Evolutionary conservation across 208 protist genomes (phyloP), one percentile per base, ranked within the genome.

Genomic region (Acanthamoeba lenticulata): DNA sequence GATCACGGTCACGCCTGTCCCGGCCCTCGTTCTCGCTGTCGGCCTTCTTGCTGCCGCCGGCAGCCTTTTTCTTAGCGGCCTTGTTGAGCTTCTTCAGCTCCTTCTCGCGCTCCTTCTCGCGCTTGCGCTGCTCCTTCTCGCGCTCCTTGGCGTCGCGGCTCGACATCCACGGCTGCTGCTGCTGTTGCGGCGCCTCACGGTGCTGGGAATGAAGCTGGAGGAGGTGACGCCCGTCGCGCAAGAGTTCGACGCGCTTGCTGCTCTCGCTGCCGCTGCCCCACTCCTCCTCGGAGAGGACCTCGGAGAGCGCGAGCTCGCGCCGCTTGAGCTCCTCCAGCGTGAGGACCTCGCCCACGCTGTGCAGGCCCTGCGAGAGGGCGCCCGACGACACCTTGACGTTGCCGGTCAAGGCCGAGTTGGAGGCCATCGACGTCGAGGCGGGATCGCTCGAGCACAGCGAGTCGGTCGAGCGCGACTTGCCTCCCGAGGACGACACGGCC

Each of bases 321-420:
- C 74, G 38, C 74, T 85, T 85, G 32, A 85, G 74, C 74, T 85
- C 74, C 44, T 85, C 74, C 4, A 85, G 74, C 19, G 74, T 85
- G 1, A 85, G 44, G 1, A 85, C 74, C 42, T 85, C 74, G 44
- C 74, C 44, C 42, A 55, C 44, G 44, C n/a, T 32, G 15, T 27
- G 19, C 38, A 47, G 17, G 42, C 74, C 38, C 36, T 38, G 67
- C 67, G 36, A 38, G 67, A 29, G 6, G 27, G 24, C 27, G 74
- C 44, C 74, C 44, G 9, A 32, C n/a, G 29, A 72, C 27, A 27
- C 21, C 19, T 34, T 38, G 62, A 29, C 62, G 62, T 19, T 72
- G 62, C 27, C 27, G 57, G 13, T n/a, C n/a, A n/a, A n/a, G n/a
- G n/a, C n/a, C n/a, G n/a, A n/a, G n/a, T n/a, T n/a, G n/a, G n/a